These are phyloP conservation scores for Kodamaea neixiangensis DNA, from an alignment of 805 yeast genomes.

Conservation along the genomic window DNA sequence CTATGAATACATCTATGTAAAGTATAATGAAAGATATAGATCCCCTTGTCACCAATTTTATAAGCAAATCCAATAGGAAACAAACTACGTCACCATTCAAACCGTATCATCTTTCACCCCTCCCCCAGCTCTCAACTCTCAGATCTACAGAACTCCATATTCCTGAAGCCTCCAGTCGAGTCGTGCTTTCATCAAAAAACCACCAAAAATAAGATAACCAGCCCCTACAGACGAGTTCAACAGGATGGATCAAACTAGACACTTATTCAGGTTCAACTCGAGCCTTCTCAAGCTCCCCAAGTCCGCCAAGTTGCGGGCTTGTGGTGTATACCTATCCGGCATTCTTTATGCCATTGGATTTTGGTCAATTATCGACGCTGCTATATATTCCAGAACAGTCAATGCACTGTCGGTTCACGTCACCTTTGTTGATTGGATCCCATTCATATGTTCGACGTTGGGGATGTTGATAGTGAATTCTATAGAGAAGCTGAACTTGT, in stretches of 20 bases:
- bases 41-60: too few relatives aligned
- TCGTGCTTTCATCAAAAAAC: not conserved
- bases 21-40: too few relatives aligned
- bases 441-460: slow-evolving; percentile 80
- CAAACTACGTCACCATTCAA: too few relatives aligned
- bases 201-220: not conserved
- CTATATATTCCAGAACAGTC: slow-evolving; percentile 77
- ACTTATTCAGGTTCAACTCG: slow-evolving; percentile 64
- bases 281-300: slow-evolving; percentile 61
- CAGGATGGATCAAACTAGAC: slow-evolving; percentile 44
- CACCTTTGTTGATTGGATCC: slow-evolving; percentile 94
- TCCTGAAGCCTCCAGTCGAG: not conserved
- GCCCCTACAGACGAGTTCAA: not conserved
- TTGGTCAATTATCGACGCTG: slow-evolving; percentile 88
- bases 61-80: too few relatives aligned
- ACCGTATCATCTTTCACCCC: not conserved
- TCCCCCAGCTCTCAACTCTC: not conserved
- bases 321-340: slow-evolving; percentile 78
- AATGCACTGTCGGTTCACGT: slow-evolving; percentile 88
- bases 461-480: slow-evolving; percentile 86
- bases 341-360: slow-evolving; percentile 81
- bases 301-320: slow-evolving; percentile 66
- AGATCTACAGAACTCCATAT: too few relatives aligned
- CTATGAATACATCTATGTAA: too few relatives aligned
- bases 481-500: slow-evolving; percentile 66